Evolutionary conservation across 2,329 filamentous ascomycete species (phyloP).

Genomic region (Teratosphaeria epicoccoides): DNA sequence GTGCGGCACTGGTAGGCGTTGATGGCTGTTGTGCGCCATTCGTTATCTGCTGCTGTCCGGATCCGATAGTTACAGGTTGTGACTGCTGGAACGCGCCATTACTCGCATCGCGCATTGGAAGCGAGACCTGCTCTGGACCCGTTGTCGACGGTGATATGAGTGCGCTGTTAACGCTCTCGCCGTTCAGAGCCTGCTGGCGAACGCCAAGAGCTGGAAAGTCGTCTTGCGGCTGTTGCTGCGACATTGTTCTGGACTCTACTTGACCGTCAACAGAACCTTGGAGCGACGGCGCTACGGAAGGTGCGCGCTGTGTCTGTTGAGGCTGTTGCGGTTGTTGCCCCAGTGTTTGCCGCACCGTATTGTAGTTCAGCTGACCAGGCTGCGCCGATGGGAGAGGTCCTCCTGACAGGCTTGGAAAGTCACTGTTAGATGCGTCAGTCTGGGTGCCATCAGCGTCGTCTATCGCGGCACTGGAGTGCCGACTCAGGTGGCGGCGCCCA

Average conservation of each 20-base stretch:
- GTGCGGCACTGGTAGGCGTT: conserved; percentile 1
- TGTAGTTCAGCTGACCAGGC: conserved; percentile 41
- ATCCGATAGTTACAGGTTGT: conserved; percentile 18
- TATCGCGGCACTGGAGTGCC: background rate
- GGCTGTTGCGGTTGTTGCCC: conserved; percentile 26
- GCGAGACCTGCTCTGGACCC: conserved; percentile 16
- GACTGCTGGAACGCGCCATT: conserved; percentile 8
- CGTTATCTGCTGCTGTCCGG: conserved; percentile 3
- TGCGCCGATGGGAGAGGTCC: conserved; percentile 44
- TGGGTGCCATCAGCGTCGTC: background rate
- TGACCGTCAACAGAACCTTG: conserved; percentile 44
- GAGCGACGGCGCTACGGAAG: conserved; percentile 33
- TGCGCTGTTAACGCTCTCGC: conserved; percentile 28
- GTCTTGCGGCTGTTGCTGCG: conserved; percentile 36
- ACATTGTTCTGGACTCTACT: background rate
- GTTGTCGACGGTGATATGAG: conserved; percentile 17
- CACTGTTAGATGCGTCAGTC: conserved; percentile 32
- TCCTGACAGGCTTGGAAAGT: conserved; percentile 52
- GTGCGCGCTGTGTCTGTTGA: conserved; percentile 30
- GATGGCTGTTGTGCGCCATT: conserved; percentile 1
- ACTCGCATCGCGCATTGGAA: conserved; percentile 17
- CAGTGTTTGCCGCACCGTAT: conserved; percentile 40
- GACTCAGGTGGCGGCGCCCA: background rate
- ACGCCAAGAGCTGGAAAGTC: conserved; percentile 52
- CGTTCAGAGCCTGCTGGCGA: conserved; percentile 29